phyloP scores from a whole-genome alignment of 1,284 basidiomycete species.

The Pseudozyma pruni region DNA sequence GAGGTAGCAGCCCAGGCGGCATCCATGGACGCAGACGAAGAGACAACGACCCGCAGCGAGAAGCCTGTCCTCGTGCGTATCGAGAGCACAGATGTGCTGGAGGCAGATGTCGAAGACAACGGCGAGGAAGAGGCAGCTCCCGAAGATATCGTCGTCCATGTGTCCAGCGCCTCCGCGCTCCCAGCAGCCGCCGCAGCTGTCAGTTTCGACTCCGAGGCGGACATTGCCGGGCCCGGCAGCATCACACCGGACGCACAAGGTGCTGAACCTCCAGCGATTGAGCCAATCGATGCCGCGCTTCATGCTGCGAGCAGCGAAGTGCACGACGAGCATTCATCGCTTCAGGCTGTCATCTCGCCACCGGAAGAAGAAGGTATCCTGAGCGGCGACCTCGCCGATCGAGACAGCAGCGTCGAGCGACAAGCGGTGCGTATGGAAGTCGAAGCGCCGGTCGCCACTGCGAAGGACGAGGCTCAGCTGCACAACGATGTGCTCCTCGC shows the following conservation, averaged over 20 bases:
- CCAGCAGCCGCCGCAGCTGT: not conserved
- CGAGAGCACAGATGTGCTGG: constrained; percentile 36
- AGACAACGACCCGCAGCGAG: not conserved
- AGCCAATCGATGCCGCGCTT: too few relatives aligned
- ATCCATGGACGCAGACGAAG: not conserved
- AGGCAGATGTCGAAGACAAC: constrained; percentile 46
- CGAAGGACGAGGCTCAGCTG: not conserved
- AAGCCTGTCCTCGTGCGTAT: constrained; percentile 13
- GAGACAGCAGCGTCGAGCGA: constrained; percentile 34
- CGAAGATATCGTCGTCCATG: constrained; percentile 6
- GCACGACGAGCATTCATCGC: not conserved
- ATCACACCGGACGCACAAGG: not conserved
- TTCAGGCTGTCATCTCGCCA: not conserved
- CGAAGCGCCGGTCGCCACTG: not conserved
- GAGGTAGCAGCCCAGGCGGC: not conserved
- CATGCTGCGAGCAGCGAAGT: not conserved
- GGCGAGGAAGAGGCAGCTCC: constrained; percentile 23
- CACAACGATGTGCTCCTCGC: not conserved
- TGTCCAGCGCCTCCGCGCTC: not conserved
- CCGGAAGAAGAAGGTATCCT: constrained; percentile 29
- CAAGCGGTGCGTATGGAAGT: constrained; percentile 2
- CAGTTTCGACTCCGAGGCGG: not conserved
- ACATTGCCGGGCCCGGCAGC: not conserved
- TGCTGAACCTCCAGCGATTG: too few relatives aligned
- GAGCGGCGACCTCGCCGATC: constrained; percentile 43